Conservation (phyloP, 768 basidiomycete species). For the Tulasnella sp. region DNA sequence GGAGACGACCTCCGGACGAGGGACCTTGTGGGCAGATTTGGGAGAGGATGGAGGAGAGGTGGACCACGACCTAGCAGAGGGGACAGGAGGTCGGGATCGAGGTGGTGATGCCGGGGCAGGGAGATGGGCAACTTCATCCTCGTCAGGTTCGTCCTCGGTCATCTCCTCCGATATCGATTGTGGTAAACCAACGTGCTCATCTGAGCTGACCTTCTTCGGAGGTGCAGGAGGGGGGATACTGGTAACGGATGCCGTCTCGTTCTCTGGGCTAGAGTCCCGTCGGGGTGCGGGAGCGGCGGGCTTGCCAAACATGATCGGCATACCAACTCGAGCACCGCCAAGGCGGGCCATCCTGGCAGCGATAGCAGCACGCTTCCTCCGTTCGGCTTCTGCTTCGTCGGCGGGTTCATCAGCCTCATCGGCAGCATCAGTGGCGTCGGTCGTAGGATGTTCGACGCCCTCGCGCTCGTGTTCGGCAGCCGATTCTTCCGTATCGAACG, state of each 20-base stretch:
- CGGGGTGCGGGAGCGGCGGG: slow-evolving; percentile 29
- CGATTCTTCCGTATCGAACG: not conserved
- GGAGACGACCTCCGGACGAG: slow-evolving; percentile 6
- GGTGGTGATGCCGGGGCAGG: slow-evolving; percentile 12
- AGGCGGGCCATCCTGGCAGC: slow-evolving; percentile 89
- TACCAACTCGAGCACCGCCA: slow-evolving; percentile 71
- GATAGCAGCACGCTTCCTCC: slow-evolving; percentile 71
- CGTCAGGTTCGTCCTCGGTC: not conserved
- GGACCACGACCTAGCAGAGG: slow-evolving; percentile 6
- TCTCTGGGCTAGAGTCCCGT: slow-evolving; percentile 5
- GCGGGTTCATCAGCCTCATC: slow-evolving; percentile 23
- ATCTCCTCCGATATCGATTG: not conserved
- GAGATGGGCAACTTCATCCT: slow-evolving; percentile 1
- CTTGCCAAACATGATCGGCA: slow-evolving; percentile 63
- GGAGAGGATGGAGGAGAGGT: slow-evolving; percentile 6
- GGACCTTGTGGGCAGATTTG: not conserved
- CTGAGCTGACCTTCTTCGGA: not conserved
- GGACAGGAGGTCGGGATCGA: slow-evolving; percentile 11
- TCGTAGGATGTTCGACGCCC: not conserved
- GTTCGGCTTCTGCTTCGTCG: slow-evolving; percentile 43
- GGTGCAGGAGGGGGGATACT: not conserved
- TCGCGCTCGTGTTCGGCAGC: slow-evolving; percentile 14
- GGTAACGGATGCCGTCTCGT: not conserved
- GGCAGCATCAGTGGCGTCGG: slow-evolving; percentile 1
- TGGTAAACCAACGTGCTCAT: not conserved